These are phyloP conservation scores for Clonostachys solani DNA, from an alignment of 2,329 filamentous ascomycete species.

Conservation along the genomic window DNA sequence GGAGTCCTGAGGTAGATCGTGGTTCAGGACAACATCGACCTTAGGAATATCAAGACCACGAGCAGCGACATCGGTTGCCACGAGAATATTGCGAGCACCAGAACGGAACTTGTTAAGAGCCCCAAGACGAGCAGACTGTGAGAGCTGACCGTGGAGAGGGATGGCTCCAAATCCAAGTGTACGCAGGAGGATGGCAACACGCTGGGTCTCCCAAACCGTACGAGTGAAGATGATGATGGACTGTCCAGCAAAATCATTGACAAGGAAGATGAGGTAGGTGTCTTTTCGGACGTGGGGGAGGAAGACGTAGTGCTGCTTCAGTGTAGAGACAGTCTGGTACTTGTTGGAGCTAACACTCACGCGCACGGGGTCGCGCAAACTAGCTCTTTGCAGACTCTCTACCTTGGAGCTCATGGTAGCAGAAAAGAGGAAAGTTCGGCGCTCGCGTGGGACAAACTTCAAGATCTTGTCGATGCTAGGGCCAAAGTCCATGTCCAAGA, in stretches of 20 bases:
- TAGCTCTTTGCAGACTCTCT: conserved; percentile 86
- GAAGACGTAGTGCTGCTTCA: conserved; percentile 84
- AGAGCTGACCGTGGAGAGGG: conserved; percentile 88
- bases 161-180: conserved; percentile 86
- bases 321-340: conserved; percentile 86
- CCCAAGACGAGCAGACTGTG: conserved; percentile 79
- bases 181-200: conserved; percentile 77
- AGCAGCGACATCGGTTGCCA: conserved; percentile 91
- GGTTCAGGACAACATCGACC: conserved; percentile 86
- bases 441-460: conserved; percentile 76
- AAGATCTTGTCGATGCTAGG: conserved; percentile 90
- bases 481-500: conserved; percentile 92
- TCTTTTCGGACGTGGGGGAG: conserved; percentile 87
- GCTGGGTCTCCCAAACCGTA: conserved; percentile 87
- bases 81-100: conserved; percentile 76
- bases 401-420: conserved; percentile 94
- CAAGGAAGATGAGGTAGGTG: conserved; percentile 77
- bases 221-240: conserved; percentile 86
- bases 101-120: conserved; percentile 87
- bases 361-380: conserved; percentile 76
- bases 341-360: conserved; percentile 79
- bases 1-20: conserved; percentile 76
- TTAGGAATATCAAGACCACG: conserved; percentile 88
- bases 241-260: conserved; percentile 85
- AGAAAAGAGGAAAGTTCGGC: conserved; percentile 84